A percentile compares a stretch with the other conserved stretches of the same genome.
Conservation (phyloP, 345 rosid genomes). For the Microthlaspi erraticum region DNA sequence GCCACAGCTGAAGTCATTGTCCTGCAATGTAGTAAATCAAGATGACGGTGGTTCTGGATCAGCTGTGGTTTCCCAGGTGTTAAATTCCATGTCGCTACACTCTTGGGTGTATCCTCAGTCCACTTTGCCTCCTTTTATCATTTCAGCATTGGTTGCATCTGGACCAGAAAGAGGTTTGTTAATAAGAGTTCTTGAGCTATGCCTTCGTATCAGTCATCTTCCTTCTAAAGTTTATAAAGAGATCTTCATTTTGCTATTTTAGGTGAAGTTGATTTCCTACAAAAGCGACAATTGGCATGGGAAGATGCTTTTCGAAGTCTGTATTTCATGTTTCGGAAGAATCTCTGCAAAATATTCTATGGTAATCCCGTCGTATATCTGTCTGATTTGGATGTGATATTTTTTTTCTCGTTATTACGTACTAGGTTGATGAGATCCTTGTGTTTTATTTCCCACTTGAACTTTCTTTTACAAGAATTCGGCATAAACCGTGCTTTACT, state of each 20-base stretch:
- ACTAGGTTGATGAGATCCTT: conserved; percentile 3
- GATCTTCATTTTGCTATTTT: conserved; percentile 35
- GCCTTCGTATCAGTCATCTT: conserved; percentile 15
- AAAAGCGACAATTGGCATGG: conserved; percentile 73
- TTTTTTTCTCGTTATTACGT: not conserved
- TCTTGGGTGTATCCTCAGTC: conserved; percentile 98
- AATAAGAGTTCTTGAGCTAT: conserved; percentile 9
- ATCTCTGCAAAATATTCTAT: conserved; percentile 71
- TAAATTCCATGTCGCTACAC: conserved; percentile 61
- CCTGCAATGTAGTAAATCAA: conserved; percentile 42
- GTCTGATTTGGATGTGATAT: conserved; percentile 18
- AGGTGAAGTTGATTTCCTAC: conserved; percentile 71
- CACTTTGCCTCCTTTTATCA: conserved; percentile 70
- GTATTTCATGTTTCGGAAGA: conserved; percentile 80
- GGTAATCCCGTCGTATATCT: conserved; percentile 55
- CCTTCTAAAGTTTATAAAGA: conserved; percentile 30
- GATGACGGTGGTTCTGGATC: conserved; percentile 45
- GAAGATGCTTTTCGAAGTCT: conserved; percentile 93
- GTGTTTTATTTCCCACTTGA: conserved; percentile 3
- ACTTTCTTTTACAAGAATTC: not conserved
- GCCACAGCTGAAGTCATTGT: conserved; percentile 47
- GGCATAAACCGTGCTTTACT: not conserved
- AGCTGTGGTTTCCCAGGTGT: conserved; percentile 49
- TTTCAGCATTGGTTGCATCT: conserved; percentile 63
- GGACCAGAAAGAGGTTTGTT: conserved; percentile 72